phyloP scores from a whole-genome alignment of 176 grass and related monocot genomes.

The Oryza glaberrima region DNA sequence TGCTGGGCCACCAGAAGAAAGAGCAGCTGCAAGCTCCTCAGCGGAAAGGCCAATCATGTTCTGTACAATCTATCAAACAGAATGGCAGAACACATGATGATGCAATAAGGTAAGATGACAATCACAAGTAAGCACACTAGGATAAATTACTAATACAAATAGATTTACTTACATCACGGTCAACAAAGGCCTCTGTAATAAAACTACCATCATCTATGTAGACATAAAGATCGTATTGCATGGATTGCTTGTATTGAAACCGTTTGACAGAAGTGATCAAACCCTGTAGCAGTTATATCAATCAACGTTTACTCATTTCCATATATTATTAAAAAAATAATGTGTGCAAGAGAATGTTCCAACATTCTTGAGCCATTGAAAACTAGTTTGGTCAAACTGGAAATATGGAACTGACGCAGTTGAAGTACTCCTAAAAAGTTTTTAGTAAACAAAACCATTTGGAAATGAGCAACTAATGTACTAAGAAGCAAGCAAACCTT shows the following conservation, averaged over 20 bases:
- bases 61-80: conserved; percentile 67
- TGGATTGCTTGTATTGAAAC: conserved; percentile 56
- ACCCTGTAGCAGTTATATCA: conserved; percentile 56
- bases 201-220: conserved; percentile 91
- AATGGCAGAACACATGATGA: neutral
- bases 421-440: neutral
- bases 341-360: conserved; percentile 21
- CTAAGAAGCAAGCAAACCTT: conserved; percentile 57
- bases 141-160: conserved; percentile 26
- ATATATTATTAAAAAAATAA: neutral
- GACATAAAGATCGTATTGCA: conserved; percentile 66
- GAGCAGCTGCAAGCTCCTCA: conserved; percentile 61
- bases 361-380: neutral
- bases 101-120: conserved; percentile 7
- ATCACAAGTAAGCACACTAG: neutral
- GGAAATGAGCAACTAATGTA: conserved; percentile 21
- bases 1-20: conserved; percentile 56
- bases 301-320: conserved; percentile 18
- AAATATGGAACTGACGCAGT: conserved; percentile 25
- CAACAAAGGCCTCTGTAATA: conserved; percentile 76
- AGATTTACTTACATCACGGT: conserved; percentile 59
- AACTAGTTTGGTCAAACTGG: conserved; percentile 17
- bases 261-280: conserved; percentile 71
- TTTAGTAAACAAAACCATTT: neutral
- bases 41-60: conserved; percentile 65